These are phyloP conservation scores for Boletus reticuloceps DNA, from an alignment of 768 basidiomycete species.

Conservation along the genomic window DNA sequence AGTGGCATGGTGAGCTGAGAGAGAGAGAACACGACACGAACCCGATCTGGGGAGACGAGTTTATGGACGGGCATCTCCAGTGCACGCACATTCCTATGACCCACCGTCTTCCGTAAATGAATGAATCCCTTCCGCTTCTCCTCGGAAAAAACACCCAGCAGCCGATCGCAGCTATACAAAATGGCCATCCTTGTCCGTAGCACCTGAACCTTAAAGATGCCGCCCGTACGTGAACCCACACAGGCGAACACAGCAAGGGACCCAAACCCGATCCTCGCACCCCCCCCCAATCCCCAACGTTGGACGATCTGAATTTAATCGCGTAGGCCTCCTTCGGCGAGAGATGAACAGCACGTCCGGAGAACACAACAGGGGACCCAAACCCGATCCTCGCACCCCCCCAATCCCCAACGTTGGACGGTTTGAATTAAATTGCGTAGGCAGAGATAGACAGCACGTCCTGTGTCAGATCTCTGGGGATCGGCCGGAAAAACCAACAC, in stretches of 20 bases:
- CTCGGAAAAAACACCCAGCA: constrained; percentile 2
- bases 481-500: not conserved
- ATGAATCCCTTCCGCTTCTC: not conserved
- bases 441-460: not conserved
- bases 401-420: not conserved
- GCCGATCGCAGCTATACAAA: not conserved
- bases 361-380: no score
- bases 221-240: not conserved
- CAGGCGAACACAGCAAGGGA: not conserved
- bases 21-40: not conserved
- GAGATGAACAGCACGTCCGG: no score
- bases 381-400: not conserved
- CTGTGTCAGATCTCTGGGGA: not conserved
- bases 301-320: no score
- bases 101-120: no score
- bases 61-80: not conserved
- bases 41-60: not conserved
- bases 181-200: no score
- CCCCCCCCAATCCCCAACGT: no score
- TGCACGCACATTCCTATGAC: no score
- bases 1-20: no score
- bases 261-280: no score
- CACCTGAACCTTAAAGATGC: no score
- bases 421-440: no score
- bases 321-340: no score